phyloP scores from a whole-genome alignment of 371 early-diverging fungal genomes.

The Mucor ambiguus region DNA sequence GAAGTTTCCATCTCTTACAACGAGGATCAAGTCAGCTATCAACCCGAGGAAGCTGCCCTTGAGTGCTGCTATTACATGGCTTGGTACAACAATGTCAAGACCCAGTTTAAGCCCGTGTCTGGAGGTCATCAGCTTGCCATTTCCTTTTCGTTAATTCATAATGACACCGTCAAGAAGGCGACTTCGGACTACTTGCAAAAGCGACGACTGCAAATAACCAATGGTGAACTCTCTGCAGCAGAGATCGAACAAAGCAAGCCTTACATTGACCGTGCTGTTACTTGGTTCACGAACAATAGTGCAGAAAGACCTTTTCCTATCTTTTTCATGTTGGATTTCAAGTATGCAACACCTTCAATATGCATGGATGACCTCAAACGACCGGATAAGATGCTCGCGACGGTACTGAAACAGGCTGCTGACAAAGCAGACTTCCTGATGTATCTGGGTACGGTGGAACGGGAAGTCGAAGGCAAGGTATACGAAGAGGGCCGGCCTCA shows the following conservation, averaged over 20 bases:
- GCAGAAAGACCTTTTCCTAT: background rate
- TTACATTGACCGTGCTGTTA: background rate
- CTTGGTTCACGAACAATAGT: background rate
- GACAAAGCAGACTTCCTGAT: background rate
- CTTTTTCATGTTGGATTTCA: slow-evolving; percentile 9
- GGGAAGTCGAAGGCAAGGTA: background rate
- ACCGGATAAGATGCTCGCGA: background rate
- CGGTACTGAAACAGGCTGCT: background rate
- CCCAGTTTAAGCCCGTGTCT: background rate
- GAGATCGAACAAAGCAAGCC: background rate
- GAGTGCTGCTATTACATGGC: slow-evolving; percentile 8
- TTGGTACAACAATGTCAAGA: slow-evolving; percentile 10
- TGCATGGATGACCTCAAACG: background rate
- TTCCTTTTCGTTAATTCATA: background rate
- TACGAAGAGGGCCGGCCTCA: background rate
- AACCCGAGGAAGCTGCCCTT: background rate
- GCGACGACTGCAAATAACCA: background rate
- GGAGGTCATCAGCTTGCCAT: background rate
- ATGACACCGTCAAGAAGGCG: background rate
- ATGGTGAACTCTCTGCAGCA: background rate
- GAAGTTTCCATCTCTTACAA: background rate
- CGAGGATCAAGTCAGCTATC: background rate
- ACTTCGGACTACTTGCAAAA: background rate
- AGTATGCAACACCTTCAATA: background rate
- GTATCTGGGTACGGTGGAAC: slow-evolving; percentile 7